Base-by-base conservation (phyloP, 495 filamentous ascomycete species). In the Lophiostoma macrostomum region DNA sequence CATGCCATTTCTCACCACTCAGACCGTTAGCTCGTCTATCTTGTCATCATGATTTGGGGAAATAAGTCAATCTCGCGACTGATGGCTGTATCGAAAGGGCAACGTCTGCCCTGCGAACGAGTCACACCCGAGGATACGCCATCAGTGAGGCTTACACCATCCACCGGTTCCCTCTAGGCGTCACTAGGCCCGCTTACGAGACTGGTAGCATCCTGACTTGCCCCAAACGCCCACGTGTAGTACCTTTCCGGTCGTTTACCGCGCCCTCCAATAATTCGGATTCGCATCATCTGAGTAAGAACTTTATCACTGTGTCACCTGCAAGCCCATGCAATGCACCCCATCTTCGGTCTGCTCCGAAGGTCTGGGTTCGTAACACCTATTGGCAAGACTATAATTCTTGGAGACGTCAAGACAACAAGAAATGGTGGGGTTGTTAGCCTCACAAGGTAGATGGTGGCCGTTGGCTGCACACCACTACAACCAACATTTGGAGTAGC, bases 301-400 rank as follows among this genome's bases (percentile, higher is more conserved):
- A 57, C 53, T 45, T 30, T 57, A 57, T 57, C 39, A 44, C 37
- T 49, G 53, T 57, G 53, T 57, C 53, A 57, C 53, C 32, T 57
- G 45, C 45, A 31, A 29, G 18, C 37, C 46, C 46, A n/a, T 34
- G 38, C 46, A 37, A 10, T 2, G 6, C 28, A n/a, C 36, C 5
- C 23, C 53, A n/a, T 37, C 16, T 25, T 57, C 53, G 53, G 53
- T 29, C 18, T 50, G 30, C 53, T 50, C 53, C 53, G 53, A 57
- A 8, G 32, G 24, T 20, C 14, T 36, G 36, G 44, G 25, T 37
- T 24, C 11, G n/a, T n/a, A n/a, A n/a, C n/a, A n/a, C n/a, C n/a
- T n/a, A n/a, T n/a, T n/a, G n/a, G n/a, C n/a, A n/a, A n/a, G n/a
- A n/a, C n/a, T n/a, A n/a, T n/a, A n/a, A n/a, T n/a, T n/a, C n/a